Percentiles rank a stretch among this genome's conserved stretches.
phyloP scores from a whole-genome alignment of 1,139 yeast genomes.

The Pichia cactophila region DNA sequence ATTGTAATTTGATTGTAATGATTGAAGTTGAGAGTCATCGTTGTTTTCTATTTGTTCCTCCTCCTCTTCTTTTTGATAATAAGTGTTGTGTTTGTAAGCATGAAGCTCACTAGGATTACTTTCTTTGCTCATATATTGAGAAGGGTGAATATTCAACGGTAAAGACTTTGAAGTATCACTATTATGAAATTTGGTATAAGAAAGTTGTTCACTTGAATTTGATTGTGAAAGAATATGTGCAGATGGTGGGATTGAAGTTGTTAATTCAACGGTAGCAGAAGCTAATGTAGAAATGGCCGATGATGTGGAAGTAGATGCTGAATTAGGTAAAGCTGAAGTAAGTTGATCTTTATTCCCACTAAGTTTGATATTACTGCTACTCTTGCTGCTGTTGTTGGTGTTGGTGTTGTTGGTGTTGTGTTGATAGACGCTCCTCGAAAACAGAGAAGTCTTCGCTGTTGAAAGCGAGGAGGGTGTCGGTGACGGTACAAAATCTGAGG shows the following conservation, averaged over 20 bases:
- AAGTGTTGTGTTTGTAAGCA: not conserved
- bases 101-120: not conserved
- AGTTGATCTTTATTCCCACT: not conserved
- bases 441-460: not conserved
- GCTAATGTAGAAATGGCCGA: not conserved
- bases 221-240: not conserved
- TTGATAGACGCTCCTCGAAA: not conserved
- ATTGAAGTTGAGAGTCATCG: too few relatives aligned
- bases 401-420: not conserved
- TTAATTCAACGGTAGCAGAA: not conserved
- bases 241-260: not conserved
- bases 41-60: too few relatives aligned
- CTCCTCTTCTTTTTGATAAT: not conserved
- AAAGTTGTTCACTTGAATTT: too few relatives aligned
- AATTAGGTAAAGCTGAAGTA: not conserved
- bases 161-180: too few relatives aligned
- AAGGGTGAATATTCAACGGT: too few relatives aligned
- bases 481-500: not conserved
- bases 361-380: not conserved
- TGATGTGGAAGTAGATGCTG: not conserved
- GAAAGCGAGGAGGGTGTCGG: not conserved
- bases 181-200: too few relatives aligned
- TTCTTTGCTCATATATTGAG: too few relatives aligned
- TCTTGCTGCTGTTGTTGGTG: too few relatives aligned
- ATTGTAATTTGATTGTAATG: too few relatives aligned